Percentiles rank a stretch among this genome's conserved stretches.
These are phyloP conservation scores for Trichoderma lentiforme DNA, from an alignment of 2,329 filamentous ascomycete genomes.

Conservation along the genomic window DNA sequence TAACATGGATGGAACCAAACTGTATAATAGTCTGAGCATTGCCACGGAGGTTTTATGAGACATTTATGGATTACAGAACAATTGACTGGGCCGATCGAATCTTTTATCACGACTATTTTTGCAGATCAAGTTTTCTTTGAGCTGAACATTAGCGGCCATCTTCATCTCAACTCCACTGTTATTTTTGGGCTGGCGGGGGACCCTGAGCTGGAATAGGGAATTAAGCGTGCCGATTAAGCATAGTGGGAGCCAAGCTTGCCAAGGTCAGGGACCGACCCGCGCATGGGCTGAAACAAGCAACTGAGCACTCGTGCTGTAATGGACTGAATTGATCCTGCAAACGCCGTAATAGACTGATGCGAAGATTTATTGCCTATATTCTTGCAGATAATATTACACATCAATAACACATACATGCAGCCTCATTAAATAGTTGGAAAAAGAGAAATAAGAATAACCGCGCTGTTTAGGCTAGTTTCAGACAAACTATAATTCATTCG, in stretches of 20 bases:
- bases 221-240: conserved; percentile 2
- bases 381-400: not conserved
- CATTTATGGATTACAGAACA: not conserved
- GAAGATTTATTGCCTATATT: not conserved
- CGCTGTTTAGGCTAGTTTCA: not conserved
- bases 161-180: not conserved
- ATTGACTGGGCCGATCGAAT: not conserved
- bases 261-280: not conserved
- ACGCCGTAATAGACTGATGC: no score
- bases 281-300: not conserved
- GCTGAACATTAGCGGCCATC: not conserved
- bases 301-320: not conserved
- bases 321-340: no score
- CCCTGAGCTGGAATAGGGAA: not conserved
- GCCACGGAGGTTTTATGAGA: not conserved
- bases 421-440: not conserved
- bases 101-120: not conserved
- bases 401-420: not conserved
- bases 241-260: not conserved
- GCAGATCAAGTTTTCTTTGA: not conserved
- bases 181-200: not conserved
- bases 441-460: not conserved
- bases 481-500: not conserved
- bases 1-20: not conserved
- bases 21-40: not conserved